phyloP scores from a whole-genome alignment of 1,284 basidiomycete species.

The Macrocybe sp. region DNA sequence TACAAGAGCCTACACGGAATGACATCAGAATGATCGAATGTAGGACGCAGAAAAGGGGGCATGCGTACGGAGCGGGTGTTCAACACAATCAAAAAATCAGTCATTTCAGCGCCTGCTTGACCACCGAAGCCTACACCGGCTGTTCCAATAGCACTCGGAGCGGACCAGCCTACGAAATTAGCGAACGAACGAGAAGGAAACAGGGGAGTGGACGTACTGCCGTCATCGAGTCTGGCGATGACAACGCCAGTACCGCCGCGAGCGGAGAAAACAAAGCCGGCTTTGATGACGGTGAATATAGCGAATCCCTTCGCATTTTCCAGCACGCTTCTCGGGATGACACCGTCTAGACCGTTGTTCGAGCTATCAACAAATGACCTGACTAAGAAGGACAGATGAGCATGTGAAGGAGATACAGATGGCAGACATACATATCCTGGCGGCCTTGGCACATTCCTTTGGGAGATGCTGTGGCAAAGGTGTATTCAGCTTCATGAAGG shows the following conservation, averaged over 20 bases:
- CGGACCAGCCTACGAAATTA: constrained; percentile 71
- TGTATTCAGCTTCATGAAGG: constrained; percentile 57
- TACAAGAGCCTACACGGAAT: constrained; percentile 50
- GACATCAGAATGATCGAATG: constrained; percentile 4
- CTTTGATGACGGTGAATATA: constrained; percentile 79
- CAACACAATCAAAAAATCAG: constrained; percentile 92
- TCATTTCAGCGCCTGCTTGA: constrained; percentile 84
- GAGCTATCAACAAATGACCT: constrained; percentile 67
- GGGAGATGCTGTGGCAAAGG: constrained; percentile 67
- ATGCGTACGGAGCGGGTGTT: constrained; percentile 71
- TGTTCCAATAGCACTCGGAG: constrained; percentile 93
- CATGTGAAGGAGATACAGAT: constrained; percentile 1
- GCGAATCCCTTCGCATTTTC: constrained; percentile 82
- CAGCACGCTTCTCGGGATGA: constrained; percentile 65
- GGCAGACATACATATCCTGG: constrained; percentile 58
- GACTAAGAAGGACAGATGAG: constrained; percentile 36
- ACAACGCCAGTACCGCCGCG: constrained; percentile 89
- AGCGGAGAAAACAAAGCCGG: constrained; percentile 73
- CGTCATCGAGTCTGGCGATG: constrained; percentile 82
- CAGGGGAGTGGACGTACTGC: constrained; percentile 47
- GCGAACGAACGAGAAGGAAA: constrained; percentile 2
- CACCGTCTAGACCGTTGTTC: constrained; percentile 72
- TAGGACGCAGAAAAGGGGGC: constrained; percentile 14
- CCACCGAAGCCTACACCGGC: constrained; percentile 89
- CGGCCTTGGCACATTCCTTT: constrained; percentile 73